Conservation (phyloP, 1,284 basidiomycete species). For the Leccinum fallax region DNA sequence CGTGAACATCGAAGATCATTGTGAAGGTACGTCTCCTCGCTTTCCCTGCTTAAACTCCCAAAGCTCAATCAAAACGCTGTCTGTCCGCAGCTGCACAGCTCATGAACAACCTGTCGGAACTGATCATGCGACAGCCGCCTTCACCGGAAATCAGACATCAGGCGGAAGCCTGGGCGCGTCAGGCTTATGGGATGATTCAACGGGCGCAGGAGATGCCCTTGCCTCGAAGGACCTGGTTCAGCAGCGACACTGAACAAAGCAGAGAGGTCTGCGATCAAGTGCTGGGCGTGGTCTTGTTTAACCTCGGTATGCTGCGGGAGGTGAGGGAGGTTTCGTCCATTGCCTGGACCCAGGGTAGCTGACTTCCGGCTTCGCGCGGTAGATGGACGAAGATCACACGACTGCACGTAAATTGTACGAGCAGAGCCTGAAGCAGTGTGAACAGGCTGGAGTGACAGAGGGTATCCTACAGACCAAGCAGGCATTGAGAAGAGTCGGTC, state of each 20-base stretch:
- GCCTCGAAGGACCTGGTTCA: conserved; percentile 32
- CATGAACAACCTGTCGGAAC: conserved; percentile 68
- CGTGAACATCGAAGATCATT: conserved; percentile 51
- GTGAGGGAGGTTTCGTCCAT: conserved; percentile 27
- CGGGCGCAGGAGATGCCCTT: conserved; percentile 31
- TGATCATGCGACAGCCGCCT: conserved; percentile 51
- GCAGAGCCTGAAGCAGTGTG: conserved; percentile 52
- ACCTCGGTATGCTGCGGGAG: conserved; percentile 55
- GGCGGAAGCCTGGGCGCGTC: conserved; percentile 63
- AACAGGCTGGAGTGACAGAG: conserved; percentile 48
- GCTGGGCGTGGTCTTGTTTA: conserved; percentile 62
- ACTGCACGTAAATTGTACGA: conserved; percentile 49
- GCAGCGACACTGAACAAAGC: conserved; percentile 6
- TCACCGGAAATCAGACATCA: conserved; percentile 49
- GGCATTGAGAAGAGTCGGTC: conserved; percentile 46
- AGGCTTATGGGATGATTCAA: conserved; percentile 53
- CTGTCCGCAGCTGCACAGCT: conserved; percentile 65
- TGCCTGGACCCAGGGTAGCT: not conserved
- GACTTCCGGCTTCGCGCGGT: not conserved
- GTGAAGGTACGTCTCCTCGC: conserved; percentile 48
- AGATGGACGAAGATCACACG: conserved; percentile 55
- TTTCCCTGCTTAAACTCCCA: not conserved
- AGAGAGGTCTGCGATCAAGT: conserved; percentile 54
- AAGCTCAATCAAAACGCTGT: no score
- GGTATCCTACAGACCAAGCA: conserved; percentile 51